Percentiles rank a stretch among this genome's conserved stretches.
Evolutionary conservation across 177 flowering plant genomes (phyloP).

Genomic region (Tripterygium wilfordii): DNA sequence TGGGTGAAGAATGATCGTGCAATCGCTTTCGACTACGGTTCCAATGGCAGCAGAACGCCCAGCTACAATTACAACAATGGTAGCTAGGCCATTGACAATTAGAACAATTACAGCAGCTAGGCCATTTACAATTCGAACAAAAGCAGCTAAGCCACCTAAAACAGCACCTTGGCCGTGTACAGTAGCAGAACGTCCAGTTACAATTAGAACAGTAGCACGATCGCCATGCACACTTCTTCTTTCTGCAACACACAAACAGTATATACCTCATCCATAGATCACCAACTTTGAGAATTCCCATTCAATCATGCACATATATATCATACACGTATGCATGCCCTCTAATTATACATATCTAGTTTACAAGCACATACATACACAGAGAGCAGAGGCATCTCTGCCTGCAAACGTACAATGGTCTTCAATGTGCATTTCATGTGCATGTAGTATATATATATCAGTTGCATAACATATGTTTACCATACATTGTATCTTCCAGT

Average conservation of each 20-base stretch:
- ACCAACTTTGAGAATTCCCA: neutral
- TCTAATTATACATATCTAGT: no score
- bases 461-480: no score
- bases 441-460: no score
- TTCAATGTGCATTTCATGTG: no score
- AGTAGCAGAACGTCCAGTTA: conserved; percentile 18
- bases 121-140: no score
- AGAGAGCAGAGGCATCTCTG: no score
- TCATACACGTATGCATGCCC: no score
- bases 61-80: conserved; percentile 15
- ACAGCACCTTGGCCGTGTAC: conserved; percentile 11
- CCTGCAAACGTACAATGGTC: no score
- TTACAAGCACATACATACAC: no score
- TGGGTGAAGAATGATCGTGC: conserved; percentile 13
- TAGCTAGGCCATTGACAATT: neutral
- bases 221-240: conserved; percentile 21
- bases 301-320: neutral
- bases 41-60: conserved; percentile 19
- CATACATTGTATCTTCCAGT: no score
- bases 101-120: no score
- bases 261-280: conserved; percentile 15
- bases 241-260: conserved; percentile 22
- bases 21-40: conserved; percentile 17
- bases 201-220: conserved; percentile 19
- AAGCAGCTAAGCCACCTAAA: no score